Evolutionary conservation across 352 stramenopile genomes (phyloP).

Genomic region (Phytophthora hibernalis): DNA sequence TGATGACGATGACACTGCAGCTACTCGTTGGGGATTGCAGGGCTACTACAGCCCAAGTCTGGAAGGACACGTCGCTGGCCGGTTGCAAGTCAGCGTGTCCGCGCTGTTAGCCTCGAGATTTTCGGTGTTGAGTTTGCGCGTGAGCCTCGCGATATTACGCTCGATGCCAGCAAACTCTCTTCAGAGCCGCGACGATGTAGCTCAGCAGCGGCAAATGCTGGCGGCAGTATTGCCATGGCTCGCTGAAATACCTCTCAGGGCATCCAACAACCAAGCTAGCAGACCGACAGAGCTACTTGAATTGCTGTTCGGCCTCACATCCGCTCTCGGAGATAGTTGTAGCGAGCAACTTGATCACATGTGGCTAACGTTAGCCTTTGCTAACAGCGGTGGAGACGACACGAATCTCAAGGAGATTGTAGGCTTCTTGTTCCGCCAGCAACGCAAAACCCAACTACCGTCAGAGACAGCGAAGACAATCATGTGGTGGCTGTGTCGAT

Average conservation of each 20-base stretch:
- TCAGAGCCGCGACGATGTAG: conserved; percentile 34
- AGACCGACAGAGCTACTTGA: conserved; percentile 42
- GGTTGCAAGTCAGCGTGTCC: conserved; percentile 38
- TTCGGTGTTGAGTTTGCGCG: conserved; percentile 29
- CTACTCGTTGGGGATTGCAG: conserved; percentile 37
- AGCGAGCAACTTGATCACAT: conserved; percentile 65
- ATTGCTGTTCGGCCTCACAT: conserved; percentile 65
- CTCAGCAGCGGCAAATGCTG: conserved; percentile 65
- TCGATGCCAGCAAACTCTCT: conserved; percentile 33
- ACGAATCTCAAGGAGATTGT: conserved; percentile 18
- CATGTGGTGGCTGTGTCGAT: conserved; percentile 74
- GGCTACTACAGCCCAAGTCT: conserved; percentile 36
- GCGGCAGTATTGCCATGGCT: conserved; percentile 62
- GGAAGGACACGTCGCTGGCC: conserved; percentile 13
- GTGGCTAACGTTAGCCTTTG: conserved; percentile 69
- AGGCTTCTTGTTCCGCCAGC: conserved; percentile 54
- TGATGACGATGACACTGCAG: conserved; percentile 31
- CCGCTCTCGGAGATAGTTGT: conserved; percentile 44
- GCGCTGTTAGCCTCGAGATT: conserved; percentile 44
- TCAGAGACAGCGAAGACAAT: conserved; percentile 59
- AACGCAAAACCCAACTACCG: conserved; percentile 38
- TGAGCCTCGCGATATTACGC: conserved; percentile 55
- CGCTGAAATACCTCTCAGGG: conserved; percentile 42
- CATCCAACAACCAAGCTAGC: not conserved
- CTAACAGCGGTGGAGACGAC: conserved; percentile 15